Conservation (phyloP, 352 stramenopile genomes). For the Phytophthora brassicae region DNA sequence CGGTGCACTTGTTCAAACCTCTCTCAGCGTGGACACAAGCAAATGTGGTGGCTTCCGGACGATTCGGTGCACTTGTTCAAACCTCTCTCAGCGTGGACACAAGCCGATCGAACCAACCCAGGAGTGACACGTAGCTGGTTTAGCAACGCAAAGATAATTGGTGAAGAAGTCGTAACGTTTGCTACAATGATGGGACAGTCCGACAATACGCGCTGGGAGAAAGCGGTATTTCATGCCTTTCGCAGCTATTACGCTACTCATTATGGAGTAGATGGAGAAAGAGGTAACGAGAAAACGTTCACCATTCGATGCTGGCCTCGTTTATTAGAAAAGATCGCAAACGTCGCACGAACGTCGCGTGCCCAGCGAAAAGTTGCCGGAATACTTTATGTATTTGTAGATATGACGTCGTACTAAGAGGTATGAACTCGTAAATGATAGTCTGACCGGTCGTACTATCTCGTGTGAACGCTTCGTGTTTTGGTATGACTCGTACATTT, state of each 20-base stretch:
- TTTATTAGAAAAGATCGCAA: conserved; percentile 1
- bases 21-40: too few relatives aligned
- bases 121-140: background rate
- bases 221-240: background rate
- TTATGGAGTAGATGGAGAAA: background rate
- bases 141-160: conserved; percentile 2
- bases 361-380: too few relatives aligned
- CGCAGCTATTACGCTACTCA: conserved; percentile 1
- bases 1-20: too few relatives aligned
- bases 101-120: background rate
- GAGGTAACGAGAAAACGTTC: background rate
- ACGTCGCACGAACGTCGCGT: too few relatives aligned
- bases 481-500: too few relatives aligned
- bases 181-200: background rate
- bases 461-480: too few relatives aligned
- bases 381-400: too few relatives aligned
- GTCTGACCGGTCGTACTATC: too few relatives aligned
- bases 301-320: conserved; percentile 1
- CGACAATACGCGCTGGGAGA: background rate
- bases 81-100: background rate
- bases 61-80: conserved; percentile 9
- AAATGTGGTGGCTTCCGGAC: background rate
- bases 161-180: conserved; percentile 4
- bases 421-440: too few relatives aligned
- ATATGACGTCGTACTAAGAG: too few relatives aligned